A percentile compares a stretch with the other conserved stretches of the same genome.
These are phyloP conservation scores for Pseudocercospora eumusae DNA, from an alignment of 2,329 filamentous ascomycete genomes.

Conservation along the genomic window DNA sequence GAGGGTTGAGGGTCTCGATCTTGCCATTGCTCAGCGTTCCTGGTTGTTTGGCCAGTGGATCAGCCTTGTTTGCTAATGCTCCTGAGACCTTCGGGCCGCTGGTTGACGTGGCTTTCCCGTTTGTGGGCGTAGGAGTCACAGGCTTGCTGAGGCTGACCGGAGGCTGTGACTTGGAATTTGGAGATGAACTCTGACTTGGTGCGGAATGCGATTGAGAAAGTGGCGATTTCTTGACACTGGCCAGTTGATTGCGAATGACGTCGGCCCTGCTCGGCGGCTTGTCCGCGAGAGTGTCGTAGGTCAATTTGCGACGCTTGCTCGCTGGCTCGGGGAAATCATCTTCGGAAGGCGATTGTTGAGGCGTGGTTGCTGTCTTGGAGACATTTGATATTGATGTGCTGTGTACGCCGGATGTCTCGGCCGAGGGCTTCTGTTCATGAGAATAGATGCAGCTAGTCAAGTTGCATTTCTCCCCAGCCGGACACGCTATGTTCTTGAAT, in stretches of 20 bases:
- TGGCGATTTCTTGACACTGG: constrained; percentile 18
- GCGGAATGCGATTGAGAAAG: constrained; percentile 16
- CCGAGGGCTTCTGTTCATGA: constrained; percentile 46
- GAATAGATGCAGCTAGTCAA: constrained; percentile 61
- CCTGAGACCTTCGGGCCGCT: constrained; percentile 7
- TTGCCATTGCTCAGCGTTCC: constrained; percentile 16
- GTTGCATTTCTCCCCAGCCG: constrained; percentile 52
- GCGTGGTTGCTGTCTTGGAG: constrained; percentile 3
- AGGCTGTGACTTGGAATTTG: constrained; percentile 6
- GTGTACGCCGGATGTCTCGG: neutral
- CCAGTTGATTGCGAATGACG: constrained; percentile 31
- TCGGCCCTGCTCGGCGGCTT: constrained; percentile 38
- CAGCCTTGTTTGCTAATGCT: constrained; percentile 23
- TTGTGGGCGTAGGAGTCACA: constrained; percentile 29
- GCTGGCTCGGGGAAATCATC: constrained; percentile 22
- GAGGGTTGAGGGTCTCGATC: constrained; percentile 60
- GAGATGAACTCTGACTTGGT: constrained; percentile 8
- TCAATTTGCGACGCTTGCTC: constrained; percentile 37
- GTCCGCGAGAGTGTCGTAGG: constrained; percentile 34
- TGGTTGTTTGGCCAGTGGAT: constrained; percentile 1
- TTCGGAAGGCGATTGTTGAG: neutral
- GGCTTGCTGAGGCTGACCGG: constrained; percentile 28
- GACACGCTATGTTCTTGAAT: constrained; percentile 57
- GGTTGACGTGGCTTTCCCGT: constrained; percentile 11
- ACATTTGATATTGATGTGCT: neutral